Conservation (phyloP, 805 yeast species). For the Candida ovalis region DNA sequence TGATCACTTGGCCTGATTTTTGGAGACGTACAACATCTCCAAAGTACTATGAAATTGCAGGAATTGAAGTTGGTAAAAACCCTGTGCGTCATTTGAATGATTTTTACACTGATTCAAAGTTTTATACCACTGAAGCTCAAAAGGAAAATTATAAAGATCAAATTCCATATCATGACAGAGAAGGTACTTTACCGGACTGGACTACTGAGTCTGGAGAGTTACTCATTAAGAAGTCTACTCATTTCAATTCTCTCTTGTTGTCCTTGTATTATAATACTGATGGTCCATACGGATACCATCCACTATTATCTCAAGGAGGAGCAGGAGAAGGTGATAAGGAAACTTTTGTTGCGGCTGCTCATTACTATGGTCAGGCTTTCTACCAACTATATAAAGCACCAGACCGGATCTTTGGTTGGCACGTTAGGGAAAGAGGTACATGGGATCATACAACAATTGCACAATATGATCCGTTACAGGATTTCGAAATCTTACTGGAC, state of each 20-base stretch:
- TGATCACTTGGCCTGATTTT: slow-evolving; percentile 79
- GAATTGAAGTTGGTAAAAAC: slow-evolving; percentile 38
- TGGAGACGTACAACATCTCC: slow-evolving; percentile 87
- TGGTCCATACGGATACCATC: slow-evolving; percentile 59
- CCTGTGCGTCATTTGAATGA: slow-evolving; percentile 25
- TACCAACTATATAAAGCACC: slow-evolving; percentile 43
- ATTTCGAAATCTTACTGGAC: slow-evolving; percentile 17
- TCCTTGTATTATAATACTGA: slow-evolving; percentile 62
- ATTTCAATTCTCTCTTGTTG: slow-evolving; percentile 52
- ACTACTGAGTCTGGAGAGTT: slow-evolving; percentile 69
- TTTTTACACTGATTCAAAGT: slow-evolving; percentile 20
- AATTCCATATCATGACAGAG: slow-evolving; percentile 54
- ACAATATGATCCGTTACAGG: slow-evolving; percentile 29
- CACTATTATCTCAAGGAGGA: slow-evolving; percentile 55
- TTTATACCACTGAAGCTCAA: slow-evolving; percentile 31
- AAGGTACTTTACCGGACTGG: slow-evolving; percentile 61
- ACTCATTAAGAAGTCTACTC: slow-evolving; percentile 51
- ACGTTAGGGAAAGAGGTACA: slow-evolving; percentile 10
- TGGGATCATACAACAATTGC: slow-evolving; percentile 20
- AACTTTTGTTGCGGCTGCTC: slow-evolving; percentile 65
- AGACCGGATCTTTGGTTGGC: slow-evolving; percentile 20
- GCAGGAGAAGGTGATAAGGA: slow-evolving; percentile 79
- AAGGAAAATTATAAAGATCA: slow-evolving; percentile 16
- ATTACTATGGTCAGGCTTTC: slow-evolving; percentile 39
- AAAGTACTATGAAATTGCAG: slow-evolving; percentile 63